phyloP scores from a whole-genome alignment of 257 asterid species.

The Solanum sejunctum region DNA sequence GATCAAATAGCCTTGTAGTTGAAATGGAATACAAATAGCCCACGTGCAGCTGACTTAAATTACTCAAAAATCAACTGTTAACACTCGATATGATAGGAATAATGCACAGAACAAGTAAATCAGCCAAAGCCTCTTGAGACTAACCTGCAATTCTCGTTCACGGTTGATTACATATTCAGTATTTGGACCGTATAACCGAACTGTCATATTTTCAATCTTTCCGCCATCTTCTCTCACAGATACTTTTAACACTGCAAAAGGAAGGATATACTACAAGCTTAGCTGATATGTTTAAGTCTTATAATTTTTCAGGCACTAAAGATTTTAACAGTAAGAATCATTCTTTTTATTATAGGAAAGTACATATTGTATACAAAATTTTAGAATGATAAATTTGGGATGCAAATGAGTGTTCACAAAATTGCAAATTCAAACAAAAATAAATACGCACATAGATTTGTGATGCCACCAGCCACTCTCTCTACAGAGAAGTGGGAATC shows the following conservation, averaged over 20 bases:
- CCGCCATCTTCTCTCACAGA: constrained; percentile 53
- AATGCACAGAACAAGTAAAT: not conserved
- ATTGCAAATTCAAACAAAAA: not conserved
- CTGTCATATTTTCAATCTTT: constrained; percentile 35
- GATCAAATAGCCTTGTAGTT: not conserved
- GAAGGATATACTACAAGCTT: not conserved
- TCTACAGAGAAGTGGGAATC: constrained; percentile 68
- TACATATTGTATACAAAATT: not conserved
- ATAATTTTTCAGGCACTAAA: not conserved
- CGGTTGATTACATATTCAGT: constrained; percentile 93
- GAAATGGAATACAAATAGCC: not conserved
- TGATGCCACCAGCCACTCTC: constrained; percentile 95
- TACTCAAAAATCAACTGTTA: not conserved
- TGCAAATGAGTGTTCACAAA: not conserved
- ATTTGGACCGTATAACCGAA: constrained; percentile 87
- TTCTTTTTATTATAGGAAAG: not conserved
- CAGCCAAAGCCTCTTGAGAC: constrained; percentile 1
- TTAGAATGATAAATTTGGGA: not conserved
- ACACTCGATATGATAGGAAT: not conserved
- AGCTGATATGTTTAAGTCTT: not conserved
- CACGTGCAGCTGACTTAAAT: not conserved
- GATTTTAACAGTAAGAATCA: not conserved
- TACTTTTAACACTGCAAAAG: constrained; percentile 70
- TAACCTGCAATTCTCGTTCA: constrained; percentile 74
- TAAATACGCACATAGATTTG: constrained; percentile 59